A percentile compares a stretch with the other conserved stretches of the same genome.
Conservation (phyloP, 2,329 filamentous ascomycete species). For the Nakataea oryzae region DNA sequence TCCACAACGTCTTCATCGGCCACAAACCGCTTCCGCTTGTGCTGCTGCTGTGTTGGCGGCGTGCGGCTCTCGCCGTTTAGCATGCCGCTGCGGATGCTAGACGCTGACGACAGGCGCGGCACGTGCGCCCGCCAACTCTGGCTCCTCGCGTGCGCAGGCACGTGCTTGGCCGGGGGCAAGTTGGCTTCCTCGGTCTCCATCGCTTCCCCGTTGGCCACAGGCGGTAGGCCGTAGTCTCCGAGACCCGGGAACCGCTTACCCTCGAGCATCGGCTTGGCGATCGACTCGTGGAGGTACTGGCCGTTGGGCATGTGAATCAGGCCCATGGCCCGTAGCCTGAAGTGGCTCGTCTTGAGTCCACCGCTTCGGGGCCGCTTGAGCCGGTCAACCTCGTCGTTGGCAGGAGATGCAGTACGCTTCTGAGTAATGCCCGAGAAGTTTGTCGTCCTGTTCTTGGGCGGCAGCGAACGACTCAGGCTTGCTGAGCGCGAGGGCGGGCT, state of each 20-base stretch:
- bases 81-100: not conserved
- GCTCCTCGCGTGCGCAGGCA: not conserved
- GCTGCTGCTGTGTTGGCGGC: not conserved
- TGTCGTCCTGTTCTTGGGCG: slow-evolving; percentile 6
- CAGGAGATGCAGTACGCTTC: slow-evolving; percentile 2
- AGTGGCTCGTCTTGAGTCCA: slow-evolving; percentile 14
- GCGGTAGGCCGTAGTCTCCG: slow-evolving; percentile 23
- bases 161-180: not conserved
- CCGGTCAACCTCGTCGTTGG: not conserved
- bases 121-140: not conserved
- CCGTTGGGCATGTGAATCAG: slow-evolving; percentile 14
- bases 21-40: slow-evolving; percentile 10
- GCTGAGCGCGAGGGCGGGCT: slow-evolving; percentile 10
- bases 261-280: slow-evolving; percentile 29
- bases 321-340: slow-evolving; percentile 38
- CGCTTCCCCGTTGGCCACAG: not conserved
- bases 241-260: slow-evolving; percentile 27
- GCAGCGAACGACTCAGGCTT: slow-evolving; percentile 12
- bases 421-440: slow-evolving; percentile 12
- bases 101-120: not conserved
- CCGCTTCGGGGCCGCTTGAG: not conserved
- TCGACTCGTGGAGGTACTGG: slow-evolving; percentile 31
- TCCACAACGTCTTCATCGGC: not conserved
- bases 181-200: not conserved
- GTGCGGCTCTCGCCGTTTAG: not conserved